Base-by-base conservation (phyloP, 495 filamentous ascomycete species). In the Talaromyces proteolyticus region DNA sequence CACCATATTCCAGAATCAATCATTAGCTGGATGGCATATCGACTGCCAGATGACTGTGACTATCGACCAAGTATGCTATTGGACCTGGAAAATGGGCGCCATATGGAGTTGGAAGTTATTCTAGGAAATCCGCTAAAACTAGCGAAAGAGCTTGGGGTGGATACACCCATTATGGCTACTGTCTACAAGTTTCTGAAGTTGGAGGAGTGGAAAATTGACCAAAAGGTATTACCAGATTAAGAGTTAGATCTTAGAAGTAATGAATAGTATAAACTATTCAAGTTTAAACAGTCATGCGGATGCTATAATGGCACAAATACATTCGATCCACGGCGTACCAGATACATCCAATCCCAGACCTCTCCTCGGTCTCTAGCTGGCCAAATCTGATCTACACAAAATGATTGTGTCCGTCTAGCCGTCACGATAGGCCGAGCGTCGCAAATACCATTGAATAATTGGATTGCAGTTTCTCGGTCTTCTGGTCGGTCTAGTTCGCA, bases 81-180 rank as follows among this genome's bases (percentile, higher is more conserved):
- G 0, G 79, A 82, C 53, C 79, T 77, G 76, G 78, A 80, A 58
- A 65, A 67, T 3, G 77, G 74, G 0, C 60, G 73, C 46, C 65
- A 67, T 29, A 66, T 82, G 72, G 80, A 84, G 66, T 43, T 82
- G 18, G 80, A 84, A 60, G 79, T 82, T 20, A 82, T 84, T 22
- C 56, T 84, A 37, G 80, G 80, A 1, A 81, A 82, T 52, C 76
- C 79, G 21, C 66, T 84, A 0, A 54, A 72, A 54, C 74, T 78
- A 18, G 80, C 77, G n/a, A 53, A 70, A 47, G 63, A 59, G 14
- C 57, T 59, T 17, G 79, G 79, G 1, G 70, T 78, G 7, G 70
- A 77, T 53, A 66, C 80, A 73, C 71, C 72, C 12, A 59, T 72
- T 55, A 26, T 81, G 62, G 73, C 78, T 63, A 76, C 52, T 1